Percentiles rank a stretch among this genome's conserved stretches.
Evolutionary conservation across 805 yeast species (phyloP).

Genomic region (Komagataella pastoris): DNA sequence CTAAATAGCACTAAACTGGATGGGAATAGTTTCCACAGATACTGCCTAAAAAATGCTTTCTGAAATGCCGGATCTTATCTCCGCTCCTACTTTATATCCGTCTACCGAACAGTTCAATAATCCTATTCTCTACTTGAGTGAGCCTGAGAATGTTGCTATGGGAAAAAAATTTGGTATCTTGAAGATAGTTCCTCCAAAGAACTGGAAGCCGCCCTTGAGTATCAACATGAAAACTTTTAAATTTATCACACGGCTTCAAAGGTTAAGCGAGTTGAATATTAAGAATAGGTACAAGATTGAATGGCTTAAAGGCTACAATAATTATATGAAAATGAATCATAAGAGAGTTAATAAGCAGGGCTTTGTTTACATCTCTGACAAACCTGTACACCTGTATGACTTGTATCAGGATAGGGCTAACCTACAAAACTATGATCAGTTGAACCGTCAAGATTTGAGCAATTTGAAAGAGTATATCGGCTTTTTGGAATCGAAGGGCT

Average conservation of each 20-base stretch:
- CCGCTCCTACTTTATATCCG: slow-evolving; percentile 23
- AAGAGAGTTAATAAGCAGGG: slow-evolving; percentile 3
- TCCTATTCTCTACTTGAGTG: slow-evolving; percentile 35
- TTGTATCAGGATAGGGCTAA: slow-evolving; percentile 8
- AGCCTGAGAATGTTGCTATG: slow-evolving; percentile 22
- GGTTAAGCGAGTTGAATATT: slow-evolving; percentile 48
- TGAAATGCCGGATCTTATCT: neutral
- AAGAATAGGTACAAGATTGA: slow-evolving; percentile 48
- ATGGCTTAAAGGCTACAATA: slow-evolving; percentile 46
- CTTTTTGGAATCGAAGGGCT: slow-evolving; percentile 5
- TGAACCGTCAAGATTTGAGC: slow-evolving; percentile 2
- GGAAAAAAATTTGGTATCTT: slow-evolving; percentile 38
- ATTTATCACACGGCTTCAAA: slow-evolving; percentile 61
- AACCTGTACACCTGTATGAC: slow-evolving; percentile 16
- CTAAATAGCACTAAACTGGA: neutral
- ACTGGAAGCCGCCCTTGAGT: slow-evolving; percentile 44
- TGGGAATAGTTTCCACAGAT: neutral
- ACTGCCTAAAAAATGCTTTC: neutral
- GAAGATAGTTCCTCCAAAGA: slow-evolving; percentile 36
- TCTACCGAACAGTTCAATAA: slow-evolving; percentile 27
- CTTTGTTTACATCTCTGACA: slow-evolving; percentile 3
- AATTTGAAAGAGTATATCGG: slow-evolving; percentile 9
- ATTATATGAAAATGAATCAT: slow-evolving; percentile 36
- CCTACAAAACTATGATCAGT: neutral
- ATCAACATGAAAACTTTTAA: slow-evolving; percentile 37